phyloP scores from a whole-genome alignment of 2,329 filamentous ascomycete genomes.

The Colletotrichum graminicola region DNA sequence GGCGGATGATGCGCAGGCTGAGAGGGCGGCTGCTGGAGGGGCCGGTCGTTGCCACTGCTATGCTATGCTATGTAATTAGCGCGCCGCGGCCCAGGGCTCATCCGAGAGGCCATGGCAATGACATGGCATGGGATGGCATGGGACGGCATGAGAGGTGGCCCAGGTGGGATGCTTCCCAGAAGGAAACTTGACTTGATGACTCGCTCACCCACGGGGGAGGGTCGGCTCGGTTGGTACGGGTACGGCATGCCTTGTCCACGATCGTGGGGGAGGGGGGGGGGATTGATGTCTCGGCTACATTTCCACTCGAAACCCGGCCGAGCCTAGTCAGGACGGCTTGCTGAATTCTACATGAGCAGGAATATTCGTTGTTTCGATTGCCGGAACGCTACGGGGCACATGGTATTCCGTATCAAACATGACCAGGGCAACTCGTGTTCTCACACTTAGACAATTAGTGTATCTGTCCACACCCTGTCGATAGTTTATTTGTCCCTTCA shows the following conservation, averaged over 20 bases:
- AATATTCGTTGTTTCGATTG: neutral
- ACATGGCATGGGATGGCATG: neutral
- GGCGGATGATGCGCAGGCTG: constrained; percentile 13
- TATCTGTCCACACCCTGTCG: neutral
- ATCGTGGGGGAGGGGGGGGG: neutral
- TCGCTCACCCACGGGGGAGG: neutral
- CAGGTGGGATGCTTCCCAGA: neutral
- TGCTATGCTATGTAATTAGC: neutral
- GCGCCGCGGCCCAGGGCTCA: constrained; percentile 5
- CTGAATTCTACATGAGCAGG: neutral
- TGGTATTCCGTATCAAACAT: neutral
- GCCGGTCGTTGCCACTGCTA: neutral
- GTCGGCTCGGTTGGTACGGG: neutral
- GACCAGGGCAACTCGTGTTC: neutral
- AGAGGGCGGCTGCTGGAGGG: neutral
- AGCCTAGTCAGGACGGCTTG: neutral
- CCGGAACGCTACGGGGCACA: neutral
- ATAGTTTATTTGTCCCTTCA: neutral
- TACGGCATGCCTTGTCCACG: constrained; percentile 10
- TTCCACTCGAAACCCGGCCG: neutral
- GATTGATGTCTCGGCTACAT: constrained; percentile 3
- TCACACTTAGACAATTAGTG: neutral
- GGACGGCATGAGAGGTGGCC: neutral
- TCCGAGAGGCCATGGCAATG: constrained; percentile 6
- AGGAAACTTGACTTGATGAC: constrained; percentile 5